phyloP scores from a whole-genome alignment of 768 basidiomycete species.

The Tylopilus cervinicoccineus region DNA sequence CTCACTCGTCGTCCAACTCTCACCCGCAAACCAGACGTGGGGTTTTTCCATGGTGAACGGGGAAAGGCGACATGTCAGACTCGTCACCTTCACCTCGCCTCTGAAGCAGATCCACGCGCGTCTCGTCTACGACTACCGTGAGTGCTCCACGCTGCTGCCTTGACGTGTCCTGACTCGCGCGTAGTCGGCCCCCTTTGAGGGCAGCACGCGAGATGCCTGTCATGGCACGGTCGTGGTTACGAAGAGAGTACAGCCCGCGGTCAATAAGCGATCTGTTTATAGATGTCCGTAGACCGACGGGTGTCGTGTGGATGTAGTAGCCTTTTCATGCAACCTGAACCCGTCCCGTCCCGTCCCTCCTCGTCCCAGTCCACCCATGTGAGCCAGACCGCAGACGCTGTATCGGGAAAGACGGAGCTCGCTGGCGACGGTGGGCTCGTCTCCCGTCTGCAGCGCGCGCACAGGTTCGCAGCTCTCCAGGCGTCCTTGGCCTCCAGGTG shows the following conservation, averaged over 20 bases:
- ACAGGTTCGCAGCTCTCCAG: slow-evolving; percentile 8
- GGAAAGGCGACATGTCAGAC: slow-evolving; percentile 57
- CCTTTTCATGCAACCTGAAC: slow-evolving; percentile 15
- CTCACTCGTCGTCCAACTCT: not conserved
- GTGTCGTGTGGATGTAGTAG: no score
- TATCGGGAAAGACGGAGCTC: slow-evolving; percentile 5
- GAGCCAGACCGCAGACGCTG: slow-evolving; percentile 1
- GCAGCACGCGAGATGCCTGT: no score
- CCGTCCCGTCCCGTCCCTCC: not conserved
- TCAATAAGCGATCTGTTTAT: slow-evolving; percentile 9
- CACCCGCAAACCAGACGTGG: slow-evolving; percentile 41
- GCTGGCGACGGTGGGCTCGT: not conserved
- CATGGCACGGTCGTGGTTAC: no score
- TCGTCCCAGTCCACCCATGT: slow-evolving; percentile 13
- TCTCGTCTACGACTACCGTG: slow-evolving; percentile 68
- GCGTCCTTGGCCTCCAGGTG: slow-evolving; percentile 5
- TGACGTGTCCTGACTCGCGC: slow-evolving; percentile 11
- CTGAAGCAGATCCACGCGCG: slow-evolving; percentile 50
- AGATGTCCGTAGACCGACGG: no score
- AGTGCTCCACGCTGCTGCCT: slow-evolving; percentile 23
- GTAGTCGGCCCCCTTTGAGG: slow-evolving; percentile 18
- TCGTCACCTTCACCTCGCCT: slow-evolving; percentile 61
- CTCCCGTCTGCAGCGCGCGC: not conserved
- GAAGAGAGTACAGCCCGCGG: not conserved
- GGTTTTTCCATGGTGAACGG: slow-evolving; percentile 58